Base-by-base conservation (phyloP, 805 yeast genomes). In the Saturnispora mendoncae region DNA sequence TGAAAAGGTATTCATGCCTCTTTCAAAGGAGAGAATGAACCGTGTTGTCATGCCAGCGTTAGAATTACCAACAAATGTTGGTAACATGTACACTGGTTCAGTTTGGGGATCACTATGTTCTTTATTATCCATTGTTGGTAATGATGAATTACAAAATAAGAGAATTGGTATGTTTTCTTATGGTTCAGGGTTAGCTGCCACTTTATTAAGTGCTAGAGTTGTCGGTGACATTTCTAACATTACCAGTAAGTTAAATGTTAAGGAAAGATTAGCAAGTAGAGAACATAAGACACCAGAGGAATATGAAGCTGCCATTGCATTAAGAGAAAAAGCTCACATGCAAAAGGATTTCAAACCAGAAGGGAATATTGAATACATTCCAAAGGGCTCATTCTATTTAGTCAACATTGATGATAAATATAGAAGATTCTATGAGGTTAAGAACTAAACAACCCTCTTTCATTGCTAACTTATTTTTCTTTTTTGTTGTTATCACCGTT, bases 1-100 rank as follows among this genome's bases (percentile, higher is more conserved):
- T 52, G 97, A 90, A 66, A 92, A 90, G 72, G 70, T 80, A 15
- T 88, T 90, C 65, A 74, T 88, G 52, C 76, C 76, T 23, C 67
- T 81, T 49, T 76, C 94, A 45, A 85, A 87, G 71, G 78, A 74
- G 46, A 65, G 69, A 48, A 69, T 77, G 47, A 74, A 75, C 49
- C 74, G 70, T 56, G 76, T 85, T 63, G 86, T 92, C 44, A 69
- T 69, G 39, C 92, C 95, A 27, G 78, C 95, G 15, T 70, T 92
- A 62, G 71, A 67, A 53, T 86, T 87, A 34, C 90, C 97, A 58
- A 90, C 97, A 49, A 90, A 90, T 67, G 86, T 94, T 48, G 99
- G 99, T 67, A 92, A 92, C 74, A 83, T 88, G 84, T 92, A 92
- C 75, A 85, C 97, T 34, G 97, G 88, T 49, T 84, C 96, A 27